Percentiles rank a stretch among this genome's conserved stretches.
Evolutionary conservation across 495 filamentous ascomycete genomes (phyloP).

Genomic region (Penicillium simplicissimum): DNA sequence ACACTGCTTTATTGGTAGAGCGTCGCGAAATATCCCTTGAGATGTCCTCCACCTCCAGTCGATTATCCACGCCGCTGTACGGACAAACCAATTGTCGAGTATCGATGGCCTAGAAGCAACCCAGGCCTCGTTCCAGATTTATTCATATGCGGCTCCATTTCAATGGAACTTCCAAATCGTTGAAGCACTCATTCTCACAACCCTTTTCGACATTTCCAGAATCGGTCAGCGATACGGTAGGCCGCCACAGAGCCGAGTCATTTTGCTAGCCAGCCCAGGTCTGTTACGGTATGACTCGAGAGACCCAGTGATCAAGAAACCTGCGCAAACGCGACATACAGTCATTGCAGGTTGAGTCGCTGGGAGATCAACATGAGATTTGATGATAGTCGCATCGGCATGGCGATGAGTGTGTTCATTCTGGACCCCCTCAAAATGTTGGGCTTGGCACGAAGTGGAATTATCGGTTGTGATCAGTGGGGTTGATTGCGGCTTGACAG

Average conservation of each 20-base stretch:
- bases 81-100: not conserved
- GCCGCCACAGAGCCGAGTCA: not conserved
- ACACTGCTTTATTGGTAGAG: too few species aligned
- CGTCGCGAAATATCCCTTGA: not conserved
- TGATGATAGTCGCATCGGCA: not conserved
- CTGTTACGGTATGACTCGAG: too few species aligned
- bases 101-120: not conserved
- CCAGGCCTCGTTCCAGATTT: not conserved
- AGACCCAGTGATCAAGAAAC: not conserved
- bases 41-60: not conserved
- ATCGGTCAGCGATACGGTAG: not conserved
- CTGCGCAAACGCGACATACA: slow-evolving; percentile 7
- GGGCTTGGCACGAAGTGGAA: too few species aligned
- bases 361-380: too few species aligned
- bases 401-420: not conserved
- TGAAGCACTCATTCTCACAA: not conserved
- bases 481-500: not conserved
- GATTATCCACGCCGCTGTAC: not conserved
- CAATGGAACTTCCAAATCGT: too few species aligned
- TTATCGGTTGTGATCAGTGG: too few species aligned
- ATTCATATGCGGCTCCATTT: not conserved
- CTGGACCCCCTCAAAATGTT: too few species aligned
- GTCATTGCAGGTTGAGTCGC: not conserved
- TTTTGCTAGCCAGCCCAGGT: not conserved
- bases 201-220: not conserved